Base-by-base conservation (phyloP, 1,284 basidiomycete genomes). In the Cryptococcus hybrid region DNA sequence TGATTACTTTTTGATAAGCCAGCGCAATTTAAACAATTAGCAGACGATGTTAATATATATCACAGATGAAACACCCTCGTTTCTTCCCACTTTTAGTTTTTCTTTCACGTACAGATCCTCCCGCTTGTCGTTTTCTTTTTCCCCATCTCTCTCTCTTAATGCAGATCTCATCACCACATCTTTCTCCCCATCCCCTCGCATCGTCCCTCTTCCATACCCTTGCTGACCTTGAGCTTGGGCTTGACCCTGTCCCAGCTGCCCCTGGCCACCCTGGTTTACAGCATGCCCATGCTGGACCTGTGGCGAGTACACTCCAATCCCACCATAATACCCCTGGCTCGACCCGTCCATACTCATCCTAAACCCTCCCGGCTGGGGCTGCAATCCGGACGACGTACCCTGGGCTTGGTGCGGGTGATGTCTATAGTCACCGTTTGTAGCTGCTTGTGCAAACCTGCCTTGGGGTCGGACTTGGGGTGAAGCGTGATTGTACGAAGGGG, bases 251-350 rank as follows among this genome's bases (percentile, higher is more conserved):
- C 40, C 40, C n/a, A 9, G 9, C 40, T 42, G 40, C 40, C n/a
- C 9, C 40, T 42, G 40, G 40, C n/a, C n/a, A 9, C 9, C n/a
- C n/a, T 9, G 40, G n/a, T 42, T 9, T 42, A 9, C 9, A n/a
- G 9, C 9, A 9, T 47, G 46, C 13, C 34, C 15, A 24, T 24
- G 34, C 34, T 47, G 46, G 15, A 30, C 18, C 13, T 47, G 46
- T 12, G 15, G 18, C 18, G 46, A 12, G 18, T 58, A 47, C 2
- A 24, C 57, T 30, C 57, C 57, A 24, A 54, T 38, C 2, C 52
- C 52, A 13, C 52, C 52, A 18, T 54, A 54, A 47, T 47, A 54
- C n/a, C 52, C 52, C n/a, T 44, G 30, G 15, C 35, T 47, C 12
- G 35, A 38, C 36, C 53, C 53, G 8, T 30, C 47, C 47, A 48